phyloP scores from a whole-genome alignment of 306 rosid species.

The Malus sieversii region DNA sequence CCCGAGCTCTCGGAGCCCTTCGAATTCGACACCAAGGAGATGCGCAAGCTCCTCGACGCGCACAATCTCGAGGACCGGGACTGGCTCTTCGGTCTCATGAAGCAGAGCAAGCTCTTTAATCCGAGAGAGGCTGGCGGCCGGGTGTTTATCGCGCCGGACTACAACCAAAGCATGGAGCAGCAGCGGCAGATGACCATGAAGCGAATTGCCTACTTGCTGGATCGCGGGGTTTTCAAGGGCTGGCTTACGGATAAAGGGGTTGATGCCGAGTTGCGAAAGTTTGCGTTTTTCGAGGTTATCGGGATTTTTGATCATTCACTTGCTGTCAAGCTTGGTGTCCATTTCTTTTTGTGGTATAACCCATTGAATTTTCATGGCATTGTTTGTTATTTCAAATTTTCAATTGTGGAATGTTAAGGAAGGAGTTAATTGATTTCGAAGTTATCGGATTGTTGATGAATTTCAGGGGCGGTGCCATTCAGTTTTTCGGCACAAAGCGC shows the following conservation, averaged over 20 bases:
- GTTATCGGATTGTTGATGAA: conserved; percentile 12
- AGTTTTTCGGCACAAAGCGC: conserved; percentile 72
- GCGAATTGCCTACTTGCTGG: conserved; percentile 53
- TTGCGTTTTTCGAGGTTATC: conserved; percentile 51
- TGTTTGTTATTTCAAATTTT: not conserved
- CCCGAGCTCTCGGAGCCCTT: conserved; percentile 35
- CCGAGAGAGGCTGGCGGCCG: conserved; percentile 40
- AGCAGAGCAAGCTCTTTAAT: conserved; percentile 62
- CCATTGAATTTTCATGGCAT: not conserved
- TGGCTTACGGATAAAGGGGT: conserved; percentile 59
- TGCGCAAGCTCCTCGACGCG: conserved; percentile 59
- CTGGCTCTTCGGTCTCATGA: conserved; percentile 54
- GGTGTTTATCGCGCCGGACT: conserved; percentile 63
- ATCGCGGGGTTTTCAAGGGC: conserved; percentile 54
- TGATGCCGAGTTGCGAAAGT: conserved; percentile 45
- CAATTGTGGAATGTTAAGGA: not conserved
- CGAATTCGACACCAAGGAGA: conserved; percentile 38
- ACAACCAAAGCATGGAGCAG: conserved; percentile 76
- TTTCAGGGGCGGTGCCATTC: conserved; percentile 85
- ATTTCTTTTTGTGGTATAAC: conserved; percentile 57
- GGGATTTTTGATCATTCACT: conserved; percentile 77
- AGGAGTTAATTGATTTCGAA: not conserved
- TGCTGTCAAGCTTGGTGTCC: conserved; percentile 73
- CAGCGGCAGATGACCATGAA: conserved; percentile 75
- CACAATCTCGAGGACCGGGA: conserved; percentile 74